Conservation (phyloP, 495 filamentous ascomycete species). For the Friedmanniomyces endolithicus region DNA sequence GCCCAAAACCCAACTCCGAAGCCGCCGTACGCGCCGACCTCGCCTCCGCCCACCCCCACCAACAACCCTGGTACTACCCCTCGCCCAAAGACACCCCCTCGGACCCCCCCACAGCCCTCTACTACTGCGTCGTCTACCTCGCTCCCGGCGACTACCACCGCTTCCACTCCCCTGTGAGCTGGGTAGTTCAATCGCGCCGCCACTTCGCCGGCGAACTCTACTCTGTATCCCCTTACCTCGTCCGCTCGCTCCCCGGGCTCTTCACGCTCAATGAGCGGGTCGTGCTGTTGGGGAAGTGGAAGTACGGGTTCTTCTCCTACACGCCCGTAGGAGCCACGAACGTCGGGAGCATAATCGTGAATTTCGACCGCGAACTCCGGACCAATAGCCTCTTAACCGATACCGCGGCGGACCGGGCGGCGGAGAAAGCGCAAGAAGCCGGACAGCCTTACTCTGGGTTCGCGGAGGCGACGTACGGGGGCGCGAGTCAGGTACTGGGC, state of each 20-base stretch:
- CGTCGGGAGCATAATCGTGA: constrained; percentile 90
- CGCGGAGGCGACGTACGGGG: constrained; percentile 77
- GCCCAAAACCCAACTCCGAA: constrained; percentile 55
- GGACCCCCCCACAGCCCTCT: constrained; percentile 49
- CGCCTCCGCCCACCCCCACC: constrained; percentile 44
- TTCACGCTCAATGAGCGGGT: constrained; percentile 97
- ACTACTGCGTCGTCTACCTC: constrained; percentile 94
- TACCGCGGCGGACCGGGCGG: constrained; percentile 71
- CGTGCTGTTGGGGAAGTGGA: constrained; percentile 85
- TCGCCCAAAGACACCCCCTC: constrained; percentile 36
- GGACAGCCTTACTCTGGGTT: constrained; percentile 78
- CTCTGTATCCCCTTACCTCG: constrained; percentile 86
- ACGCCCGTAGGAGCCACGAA: constrained; percentile 97
- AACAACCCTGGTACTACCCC: constrained; percentile 62
- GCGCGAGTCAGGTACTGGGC: constrained; percentile 60
- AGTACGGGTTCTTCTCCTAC: constrained; percentile 93
- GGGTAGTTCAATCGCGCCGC: constrained; percentile 82
- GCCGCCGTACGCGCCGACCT: constrained; percentile 74
- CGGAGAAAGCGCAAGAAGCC: constrained; percentile 57
- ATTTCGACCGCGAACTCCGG: constrained; percentile 88
- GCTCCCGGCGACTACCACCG: constrained; percentile 97
- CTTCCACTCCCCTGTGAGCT: constrained; percentile 87
- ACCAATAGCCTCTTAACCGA: constrained; percentile 87
- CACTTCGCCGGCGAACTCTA: constrained; percentile 97
- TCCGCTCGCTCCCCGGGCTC: constrained; percentile 77